A percentile compares a stretch with the other conserved stretches of the same genome.
Conservation (phyloP, 2,329 filamentous ascomycete species). For the Xylaria sp. region DNA sequence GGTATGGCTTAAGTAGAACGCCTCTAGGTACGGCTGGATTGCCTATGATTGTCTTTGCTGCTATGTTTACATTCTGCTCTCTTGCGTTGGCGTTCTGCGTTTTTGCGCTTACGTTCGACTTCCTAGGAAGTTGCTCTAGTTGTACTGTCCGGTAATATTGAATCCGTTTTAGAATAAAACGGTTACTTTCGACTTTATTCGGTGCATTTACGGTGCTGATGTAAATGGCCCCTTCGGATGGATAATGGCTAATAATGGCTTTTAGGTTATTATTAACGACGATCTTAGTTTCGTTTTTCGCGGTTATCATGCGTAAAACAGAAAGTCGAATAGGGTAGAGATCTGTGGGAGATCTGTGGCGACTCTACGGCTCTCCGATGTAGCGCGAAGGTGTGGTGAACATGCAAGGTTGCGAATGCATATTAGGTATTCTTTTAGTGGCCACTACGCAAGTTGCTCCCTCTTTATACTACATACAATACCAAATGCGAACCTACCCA, state of each 20-base stretch:
- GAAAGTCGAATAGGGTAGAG: conserved; percentile 14
- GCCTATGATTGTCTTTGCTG: background rate
- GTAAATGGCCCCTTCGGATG: conserved; percentile 6
- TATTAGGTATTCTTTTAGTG: background rate
- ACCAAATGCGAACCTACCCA: too few relatives aligned
- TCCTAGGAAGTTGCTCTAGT: too few relatives aligned
- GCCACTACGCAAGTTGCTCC: too few relatives aligned
- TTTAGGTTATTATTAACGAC: background rate
- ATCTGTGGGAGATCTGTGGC: background rate
- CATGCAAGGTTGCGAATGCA: conserved; percentile 1
- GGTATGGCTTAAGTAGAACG: conserved; percentile 7
- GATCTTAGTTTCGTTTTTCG: background rate
- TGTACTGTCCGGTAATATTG: too few relatives aligned
- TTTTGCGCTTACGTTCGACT: too few relatives aligned
- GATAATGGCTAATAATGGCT: background rate
- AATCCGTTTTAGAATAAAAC: too few relatives aligned
- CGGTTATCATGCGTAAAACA: background rate
- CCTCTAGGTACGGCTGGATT: conserved; percentile 2
- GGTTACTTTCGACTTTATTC: too few relatives aligned
- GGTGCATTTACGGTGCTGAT: conserved; percentile 12
- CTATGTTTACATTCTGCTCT: too few relatives aligned
- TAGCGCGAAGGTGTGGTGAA: conserved; percentile 7
- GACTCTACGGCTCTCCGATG: conserved; percentile 3
- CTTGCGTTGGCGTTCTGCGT: too few relatives aligned
- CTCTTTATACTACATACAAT: too few relatives aligned